Evolutionary conservation across 164 flowering plant genomes (phyloP).

Genomic region (Saururus chinensis): DNA sequence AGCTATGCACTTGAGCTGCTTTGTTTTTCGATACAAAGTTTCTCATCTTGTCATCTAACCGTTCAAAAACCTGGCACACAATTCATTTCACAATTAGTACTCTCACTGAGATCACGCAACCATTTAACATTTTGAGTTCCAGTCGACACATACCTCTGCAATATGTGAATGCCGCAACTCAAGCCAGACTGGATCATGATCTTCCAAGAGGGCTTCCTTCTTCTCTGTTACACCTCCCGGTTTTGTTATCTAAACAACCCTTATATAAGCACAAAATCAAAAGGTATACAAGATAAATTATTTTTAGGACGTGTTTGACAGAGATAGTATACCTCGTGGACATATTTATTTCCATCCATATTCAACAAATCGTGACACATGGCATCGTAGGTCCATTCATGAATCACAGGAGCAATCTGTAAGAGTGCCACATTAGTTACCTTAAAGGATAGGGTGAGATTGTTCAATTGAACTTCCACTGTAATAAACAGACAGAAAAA

Average conservation of each 20-base stretch:
- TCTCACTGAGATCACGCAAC: not conserved
- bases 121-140: no score
- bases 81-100: constrained; percentile 2
- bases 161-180: constrained; percentile 94
- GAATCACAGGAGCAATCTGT: constrained; percentile 95
- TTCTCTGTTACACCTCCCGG: constrained; percentile 67
- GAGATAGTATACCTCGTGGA: constrained; percentile 56
- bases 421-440: constrained; percentile 2
- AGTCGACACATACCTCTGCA: constrained; percentile 68
- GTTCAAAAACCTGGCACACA: constrained; percentile 78
- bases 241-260: constrained; percentile 54
- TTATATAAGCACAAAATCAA: constrained; percentile 4
- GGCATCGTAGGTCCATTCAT: constrained; percentile 99
- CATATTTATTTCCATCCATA: constrained; percentile 93
- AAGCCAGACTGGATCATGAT: constrained; percentile 94
- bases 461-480: not conserved
- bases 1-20: constrained; percentile 88
- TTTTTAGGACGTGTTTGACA: constrained; percentile 2
- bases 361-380: constrained; percentile 92
- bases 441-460: not conserved
- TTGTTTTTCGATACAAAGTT: constrained; percentile 81
- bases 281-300: constrained; percentile 4
- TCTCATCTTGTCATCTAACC: constrained; percentile 84
- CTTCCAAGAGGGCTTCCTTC: constrained; percentile 91
- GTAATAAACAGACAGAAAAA: not conserved